Evolutionary conservation across 495 filamentous ascomycete species (phyloP).

Genomic region (Penicillium riverlandense): DNA sequence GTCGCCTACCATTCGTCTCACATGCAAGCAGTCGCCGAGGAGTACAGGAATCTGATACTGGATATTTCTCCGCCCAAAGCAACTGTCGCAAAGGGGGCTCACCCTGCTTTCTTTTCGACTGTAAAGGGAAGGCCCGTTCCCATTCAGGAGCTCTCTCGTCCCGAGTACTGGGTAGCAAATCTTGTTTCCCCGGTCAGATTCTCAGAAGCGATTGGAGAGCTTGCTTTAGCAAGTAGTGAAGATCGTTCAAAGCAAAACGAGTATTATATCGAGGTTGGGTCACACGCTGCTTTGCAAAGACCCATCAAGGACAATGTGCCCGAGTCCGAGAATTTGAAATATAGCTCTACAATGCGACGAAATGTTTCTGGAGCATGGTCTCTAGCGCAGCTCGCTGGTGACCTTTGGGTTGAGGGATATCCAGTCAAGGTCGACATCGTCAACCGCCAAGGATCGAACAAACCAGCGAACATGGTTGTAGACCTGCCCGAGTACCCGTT

Average conservation of each 20-base stretch:
- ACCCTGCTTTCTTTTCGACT: slow-evolving; percentile 19
- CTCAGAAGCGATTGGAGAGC: slow-evolving; percentile 15
- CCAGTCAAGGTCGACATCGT: slow-evolving; percentile 11
- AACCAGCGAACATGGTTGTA: slow-evolving; percentile 6
- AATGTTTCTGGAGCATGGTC: slow-evolving; percentile 12
- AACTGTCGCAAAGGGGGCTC: neutral
- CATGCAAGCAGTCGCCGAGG: slow-evolving; percentile 31
- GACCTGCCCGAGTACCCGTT: slow-evolving; percentile 30
- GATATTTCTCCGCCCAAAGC: slow-evolving; percentile 2
- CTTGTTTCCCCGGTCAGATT: slow-evolving; percentile 33
- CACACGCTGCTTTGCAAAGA: slow-evolving; percentile 36
- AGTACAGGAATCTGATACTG: slow-evolving; percentile 14
- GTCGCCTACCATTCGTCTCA: slow-evolving; percentile 60
- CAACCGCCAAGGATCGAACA: slow-evolving; percentile 5
- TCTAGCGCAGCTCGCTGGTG: too few species aligned
- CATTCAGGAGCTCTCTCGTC: slow-evolving; percentile 8
- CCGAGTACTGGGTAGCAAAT: slow-evolving; percentile 36
- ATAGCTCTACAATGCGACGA: slow-evolving; percentile 7
- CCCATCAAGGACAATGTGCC: slow-evolving; percentile 27
- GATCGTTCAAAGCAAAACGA: slow-evolving; percentile 12
- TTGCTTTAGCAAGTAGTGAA: slow-evolving; percentile 12
- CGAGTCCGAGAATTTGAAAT: slow-evolving; percentile 12
- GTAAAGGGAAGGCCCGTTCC: slow-evolving; percentile 23
- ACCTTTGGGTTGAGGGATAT: too few species aligned
- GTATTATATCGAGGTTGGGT: slow-evolving; percentile 44